Base-by-base conservation (phyloP, 345 rosid species). In the Adansonia digitata region DNA sequence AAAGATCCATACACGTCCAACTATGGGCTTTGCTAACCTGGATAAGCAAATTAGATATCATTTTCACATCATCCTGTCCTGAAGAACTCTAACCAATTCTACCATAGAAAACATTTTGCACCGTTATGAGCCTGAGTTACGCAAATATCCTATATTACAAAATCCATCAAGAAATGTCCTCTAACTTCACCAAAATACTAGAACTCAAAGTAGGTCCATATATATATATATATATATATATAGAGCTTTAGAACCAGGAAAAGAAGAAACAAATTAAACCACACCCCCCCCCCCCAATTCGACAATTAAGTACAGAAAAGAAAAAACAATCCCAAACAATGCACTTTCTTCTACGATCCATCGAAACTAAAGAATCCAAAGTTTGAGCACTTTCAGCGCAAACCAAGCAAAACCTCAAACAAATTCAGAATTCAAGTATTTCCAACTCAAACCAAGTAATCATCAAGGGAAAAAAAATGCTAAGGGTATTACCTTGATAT, bases 1-100 rank as follows among this genome's bases (percentile, higher is more conserved):
- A 95, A 70, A 95, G 78, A 86, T 95, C 99, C 96, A 93, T 88
- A 67, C 99, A 95, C 0, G 99, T 91, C 98, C 98, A 95, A 74
- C 99, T 95, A 83, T 92, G 99, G 52, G 98, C 88, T 39, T 90
- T 81, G 62, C 75, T 83, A 15, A 87, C 92, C 99, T 95, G 87
- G 48, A 80, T n/a, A 68, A 75, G 75, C 56, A 74, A 20, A 70
- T 46, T n/a, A 73, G 72, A 48, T 18, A 52, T 14, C 59, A 12
- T 8, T 31, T 72, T 74, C 69, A 39, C 76, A 74, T 64, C 56
- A 77, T 29, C 12, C 17, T 66, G 22, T 66, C 53, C 52, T 6
- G 31, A 27, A 17, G 34, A 43, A 43, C 52, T 14, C 12, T 64
- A 66, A 66, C n/a, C 71, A 43, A 24, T 66, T 43, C 37, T 26